Percentiles rank a stretch among this genome's conserved stretches.
Conservation (phyloP, 352 stramenopile genomes). For the Globisporangium recalcitrans region DNA sequence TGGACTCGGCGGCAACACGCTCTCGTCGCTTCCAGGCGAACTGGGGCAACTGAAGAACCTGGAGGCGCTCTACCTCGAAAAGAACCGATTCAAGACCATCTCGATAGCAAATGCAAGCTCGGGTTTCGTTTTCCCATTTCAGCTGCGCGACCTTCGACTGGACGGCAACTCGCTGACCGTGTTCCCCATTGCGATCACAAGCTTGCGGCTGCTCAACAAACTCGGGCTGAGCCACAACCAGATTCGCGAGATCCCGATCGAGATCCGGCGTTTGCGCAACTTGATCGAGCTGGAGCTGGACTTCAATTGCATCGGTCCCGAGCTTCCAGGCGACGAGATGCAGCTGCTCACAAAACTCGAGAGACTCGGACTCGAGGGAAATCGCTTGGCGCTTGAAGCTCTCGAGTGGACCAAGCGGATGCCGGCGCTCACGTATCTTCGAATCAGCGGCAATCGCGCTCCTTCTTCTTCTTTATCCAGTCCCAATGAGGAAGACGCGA, state of each 20-base stretch:
- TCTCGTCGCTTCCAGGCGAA: slow-evolving; percentile 40
- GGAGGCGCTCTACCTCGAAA: slow-evolving; percentile 58
- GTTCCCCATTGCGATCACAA: slow-evolving; percentile 50
- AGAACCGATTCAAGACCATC: slow-evolving; percentile 46
- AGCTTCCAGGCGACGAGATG: slow-evolving; percentile 33
- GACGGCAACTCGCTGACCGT: slow-evolving; percentile 42
- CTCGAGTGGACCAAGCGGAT: slow-evolving; percentile 24
- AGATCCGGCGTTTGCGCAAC: slow-evolving; percentile 51
- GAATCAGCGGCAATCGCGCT: slow-evolving; percentile 45
- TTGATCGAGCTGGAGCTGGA: slow-evolving; percentile 67
- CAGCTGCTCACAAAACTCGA: slow-evolving; percentile 37
- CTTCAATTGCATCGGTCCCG: slow-evolving; percentile 43
- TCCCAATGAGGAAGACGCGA: not conserved
- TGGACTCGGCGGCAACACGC: slow-evolving; percentile 48
- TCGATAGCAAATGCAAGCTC: slow-evolving; percentile 15
- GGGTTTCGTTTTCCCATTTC: slow-evolving; percentile 24
- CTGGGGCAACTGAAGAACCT: slow-evolving; percentile 29
- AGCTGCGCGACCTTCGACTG: slow-evolving; percentile 45
- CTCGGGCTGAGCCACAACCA: slow-evolving; percentile 60
- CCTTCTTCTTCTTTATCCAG: too few relatives aligned
- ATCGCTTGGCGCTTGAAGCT: slow-evolving; percentile 27
- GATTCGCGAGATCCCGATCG: slow-evolving; percentile 28
- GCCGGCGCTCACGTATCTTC: slow-evolving; percentile 35
- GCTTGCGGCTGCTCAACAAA: slow-evolving; percentile 44
- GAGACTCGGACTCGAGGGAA: slow-evolving; percentile 58